A percentile compares a stretch with the other conserved stretches of the same genome.
phyloP scores from a whole-genome alignment of 2,329 filamentous ascomycete species.

The Phyllosticta citrichinensis region DNA sequence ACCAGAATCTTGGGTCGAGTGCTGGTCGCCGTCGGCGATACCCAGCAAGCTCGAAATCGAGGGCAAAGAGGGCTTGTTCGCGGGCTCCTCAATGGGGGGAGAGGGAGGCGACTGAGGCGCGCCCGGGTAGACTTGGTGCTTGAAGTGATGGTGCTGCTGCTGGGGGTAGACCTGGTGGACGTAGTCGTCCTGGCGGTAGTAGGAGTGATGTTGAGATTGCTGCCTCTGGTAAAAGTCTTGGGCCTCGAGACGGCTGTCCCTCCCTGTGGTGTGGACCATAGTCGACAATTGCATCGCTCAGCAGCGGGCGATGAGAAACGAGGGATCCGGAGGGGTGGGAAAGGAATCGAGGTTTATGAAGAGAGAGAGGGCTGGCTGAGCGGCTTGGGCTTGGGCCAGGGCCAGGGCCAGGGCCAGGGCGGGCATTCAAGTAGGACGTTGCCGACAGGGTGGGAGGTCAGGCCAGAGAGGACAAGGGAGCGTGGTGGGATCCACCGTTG shows the following conservation, averaged over 20 bases:
- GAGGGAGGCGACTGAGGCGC: conserved; percentile 58
- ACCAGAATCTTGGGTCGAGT: conserved; percentile 37
- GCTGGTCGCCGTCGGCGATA: conserved; percentile 60
- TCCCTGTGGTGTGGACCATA: conserved; percentile 33
- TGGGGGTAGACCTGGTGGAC: conserved; percentile 28
- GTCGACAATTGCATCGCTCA: conserved; percentile 31
- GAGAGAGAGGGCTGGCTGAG: conserved; percentile 2
- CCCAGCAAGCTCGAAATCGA: conserved; percentile 88
- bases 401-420: background rate
- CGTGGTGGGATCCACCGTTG: conserved; percentile 11
- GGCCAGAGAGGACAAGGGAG: conserved; percentile 3
- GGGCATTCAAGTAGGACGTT: conserved; percentile 26
- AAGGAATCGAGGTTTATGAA: conserved; percentile 12
- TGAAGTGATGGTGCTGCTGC: conserved; percentile 12
- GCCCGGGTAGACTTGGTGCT: conserved; percentile 16
- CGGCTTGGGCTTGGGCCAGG: conserved; percentile 7
- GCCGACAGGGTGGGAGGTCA: conserved; percentile 25
- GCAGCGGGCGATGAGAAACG: conserved; percentile 11
- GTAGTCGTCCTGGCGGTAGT: conserved; percentile 12
- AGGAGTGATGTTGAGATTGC: conserved; percentile 11
- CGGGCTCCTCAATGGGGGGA: conserved; percentile 60
- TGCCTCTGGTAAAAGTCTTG: conserved; percentile 15
- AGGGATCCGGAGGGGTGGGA: conserved; percentile 9
- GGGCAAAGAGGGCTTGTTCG: conserved; percentile 70
- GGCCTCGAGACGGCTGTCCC: conserved; percentile 25